These are phyloP conservation scores for Onygenales sp. DNA, from an alignment of 2,329 filamentous ascomycete species.

Conservation along the genomic window DNA sequence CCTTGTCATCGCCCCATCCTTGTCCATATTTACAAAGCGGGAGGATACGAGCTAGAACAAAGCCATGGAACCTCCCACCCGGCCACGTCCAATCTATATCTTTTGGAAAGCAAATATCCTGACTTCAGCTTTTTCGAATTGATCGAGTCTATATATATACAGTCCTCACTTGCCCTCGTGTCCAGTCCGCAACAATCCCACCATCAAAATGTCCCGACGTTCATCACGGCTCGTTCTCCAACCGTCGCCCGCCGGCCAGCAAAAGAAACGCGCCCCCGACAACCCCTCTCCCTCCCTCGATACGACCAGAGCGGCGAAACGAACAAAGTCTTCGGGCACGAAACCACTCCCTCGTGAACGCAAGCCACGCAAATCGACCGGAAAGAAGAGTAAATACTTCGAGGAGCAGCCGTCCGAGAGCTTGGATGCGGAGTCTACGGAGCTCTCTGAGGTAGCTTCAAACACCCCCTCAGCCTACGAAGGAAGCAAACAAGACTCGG, in stretches of 20 bases:
- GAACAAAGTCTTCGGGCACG: slow-evolving; percentile 6
- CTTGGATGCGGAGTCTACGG: slow-evolving; percentile 13
- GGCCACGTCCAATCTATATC: too few relatives aligned
- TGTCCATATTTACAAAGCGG: too few relatives aligned
- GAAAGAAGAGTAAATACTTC: slow-evolving; percentile 45
- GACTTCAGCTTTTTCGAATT: not conserved
- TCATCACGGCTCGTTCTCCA: slow-evolving; percentile 28
- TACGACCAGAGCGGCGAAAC: slow-evolving; percentile 11
- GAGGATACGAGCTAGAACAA: too few relatives aligned
- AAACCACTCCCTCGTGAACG: slow-evolving; percentile 9
- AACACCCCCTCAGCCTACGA: slow-evolving; percentile 24
- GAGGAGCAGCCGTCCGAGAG: slow-evolving; percentile 28
- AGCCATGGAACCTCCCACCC: too few relatives aligned
- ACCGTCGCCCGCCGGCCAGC: slow-evolving; percentile 16
- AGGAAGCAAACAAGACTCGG: slow-evolving; percentile 41
- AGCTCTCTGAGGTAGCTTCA: slow-evolving; percentile 14
- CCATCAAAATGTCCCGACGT: slow-evolving; percentile 24
- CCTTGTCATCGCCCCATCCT: too few relatives aligned
- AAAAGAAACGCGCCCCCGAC: slow-evolving; percentile 8
- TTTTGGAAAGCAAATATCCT: not conserved
- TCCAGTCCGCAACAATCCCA: not conserved
- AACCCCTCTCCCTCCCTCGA: slow-evolving; percentile 21
- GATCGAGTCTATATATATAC: not conserved
- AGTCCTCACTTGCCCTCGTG: not conserved
- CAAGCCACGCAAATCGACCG: slow-evolving; percentile 25